Percentiles rank a stretch among this genome's conserved stretches.
phyloP scores from a whole-genome alignment of 1,284 basidiomycete genomes.

The Melampsora americana region DNA sequence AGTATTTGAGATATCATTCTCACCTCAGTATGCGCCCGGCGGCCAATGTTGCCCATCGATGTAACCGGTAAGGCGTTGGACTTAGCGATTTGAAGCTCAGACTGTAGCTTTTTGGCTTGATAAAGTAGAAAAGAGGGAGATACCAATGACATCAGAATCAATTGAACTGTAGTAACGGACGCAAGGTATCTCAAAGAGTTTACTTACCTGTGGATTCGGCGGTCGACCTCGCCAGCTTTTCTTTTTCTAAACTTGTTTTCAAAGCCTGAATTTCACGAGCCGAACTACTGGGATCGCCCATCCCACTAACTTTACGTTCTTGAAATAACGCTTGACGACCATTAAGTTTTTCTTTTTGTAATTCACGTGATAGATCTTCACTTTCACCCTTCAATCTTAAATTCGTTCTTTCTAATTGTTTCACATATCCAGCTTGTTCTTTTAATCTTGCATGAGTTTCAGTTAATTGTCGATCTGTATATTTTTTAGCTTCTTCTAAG shows the following conservation, averaged over 20 bases:
- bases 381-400: conserved; percentile 72
- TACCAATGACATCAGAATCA: not conserved
- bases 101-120: conserved; percentile 38
- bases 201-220: conserved; percentile 60
- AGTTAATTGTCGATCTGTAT: conserved; percentile 85
- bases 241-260: conserved; percentile 49
- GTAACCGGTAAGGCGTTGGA: not conserved
- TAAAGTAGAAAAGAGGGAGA: not conserved
- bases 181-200: not conserved
- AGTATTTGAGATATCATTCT: not conserved
- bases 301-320: conserved; percentile 41
- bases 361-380: conserved; percentile 75
- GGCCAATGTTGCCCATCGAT: conserved; percentile 33
- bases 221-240: conserved; percentile 56
- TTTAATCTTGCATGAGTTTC: conserved; percentile 75
- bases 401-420: conserved; percentile 77
- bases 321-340: conserved; percentile 55
- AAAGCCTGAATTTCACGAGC: conserved; percentile 31
- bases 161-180: not conserved
- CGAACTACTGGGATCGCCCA: conserved; percentile 30
- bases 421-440: conserved; percentile 70
- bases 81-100: conserved; percentile 31
- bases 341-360: conserved; percentile 69
- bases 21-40: conserved; percentile 34
- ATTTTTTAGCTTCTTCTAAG: conserved; percentile 90